Percentiles rank a stretch among this genome's conserved stretches.
Evolutionary conservation across 306 rosid genomes (phyloP).

Genomic region (Trifolium fragiferum): DNA sequence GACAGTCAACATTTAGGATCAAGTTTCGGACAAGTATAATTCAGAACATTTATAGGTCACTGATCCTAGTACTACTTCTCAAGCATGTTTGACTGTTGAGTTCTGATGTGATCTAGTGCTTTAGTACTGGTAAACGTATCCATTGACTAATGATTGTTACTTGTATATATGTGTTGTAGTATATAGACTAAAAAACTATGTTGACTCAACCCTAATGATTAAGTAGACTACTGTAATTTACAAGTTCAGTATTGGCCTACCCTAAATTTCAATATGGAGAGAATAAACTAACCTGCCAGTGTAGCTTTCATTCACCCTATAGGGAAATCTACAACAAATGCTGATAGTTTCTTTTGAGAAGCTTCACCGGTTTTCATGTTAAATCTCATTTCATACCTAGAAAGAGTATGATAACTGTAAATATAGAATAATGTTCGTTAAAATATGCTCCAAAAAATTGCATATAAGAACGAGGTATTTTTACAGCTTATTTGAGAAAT

Average conservation of each 20-base stretch:
- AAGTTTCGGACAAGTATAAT: neutral
- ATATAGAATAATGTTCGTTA: conserved; percentile 11
- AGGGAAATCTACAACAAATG: conserved; percentile 86
- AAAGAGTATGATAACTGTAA: conserved; percentile 37
- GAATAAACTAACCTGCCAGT: conserved; percentile 70
- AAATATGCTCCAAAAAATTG: conserved; percentile 31
- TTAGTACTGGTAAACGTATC: neutral
- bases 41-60: neutral
- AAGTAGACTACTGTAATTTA: neutral
- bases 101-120: neutral
- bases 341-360: conserved; percentile 78
- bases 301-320: conserved; percentile 92
- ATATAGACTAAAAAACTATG: too few species aligned
- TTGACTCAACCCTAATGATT: neutral
- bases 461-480: conserved; percentile 21
- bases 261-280: conserved; percentile 12
- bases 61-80: neutral
- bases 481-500: conserved; percentile 81
- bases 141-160: too few species aligned
- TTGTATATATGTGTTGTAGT: too few species aligned
- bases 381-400: conserved; percentile 92
- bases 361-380: conserved; percentile 82
- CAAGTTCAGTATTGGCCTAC: conserved; percentile 5
- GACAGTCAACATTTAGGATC: neutral
- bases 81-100: neutral